Evolutionary conservation across 768 basidiomycete genomes (phyloP).

Genomic region (Termitomyces sp.): DNA sequence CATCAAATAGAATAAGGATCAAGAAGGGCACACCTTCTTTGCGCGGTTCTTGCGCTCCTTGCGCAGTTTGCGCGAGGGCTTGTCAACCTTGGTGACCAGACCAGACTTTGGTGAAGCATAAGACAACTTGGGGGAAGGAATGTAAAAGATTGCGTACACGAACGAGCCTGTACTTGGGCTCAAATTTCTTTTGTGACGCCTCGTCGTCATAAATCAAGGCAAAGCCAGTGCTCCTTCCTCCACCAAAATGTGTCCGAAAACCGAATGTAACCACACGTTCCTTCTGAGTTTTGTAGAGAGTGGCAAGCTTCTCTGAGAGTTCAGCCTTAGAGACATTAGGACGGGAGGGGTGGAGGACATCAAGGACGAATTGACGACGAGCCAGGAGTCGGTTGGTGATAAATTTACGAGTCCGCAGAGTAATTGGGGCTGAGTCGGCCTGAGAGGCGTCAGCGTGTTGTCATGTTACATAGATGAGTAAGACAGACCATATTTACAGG

Average conservation of each 20-base stretch:
- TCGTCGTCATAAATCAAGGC: slow-evolving; percentile 97
- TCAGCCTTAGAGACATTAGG: slow-evolving; percentile 92
- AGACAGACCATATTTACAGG: slow-evolving; percentile 17
- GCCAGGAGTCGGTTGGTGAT: slow-evolving; percentile 97
- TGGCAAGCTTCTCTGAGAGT: slow-evolving; percentile 87
- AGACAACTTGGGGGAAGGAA: neutral
- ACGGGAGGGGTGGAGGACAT: slow-evolving; percentile 93
- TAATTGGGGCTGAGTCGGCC: slow-evolving; percentile 82
- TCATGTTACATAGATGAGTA: slow-evolving; percentile 2
- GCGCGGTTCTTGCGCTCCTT: slow-evolving; percentile 99
- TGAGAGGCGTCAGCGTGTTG: slow-evolving; percentile 24
- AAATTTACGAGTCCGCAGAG: slow-evolving; percentile 98
- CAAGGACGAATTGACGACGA: slow-evolving; percentile 94
- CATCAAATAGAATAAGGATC: slow-evolving; percentile 1
- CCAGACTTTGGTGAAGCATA: slow-evolving; percentile 45
- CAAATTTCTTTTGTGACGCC: slow-evolving; percentile 92
- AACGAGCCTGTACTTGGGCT: slow-evolving; percentile 92
- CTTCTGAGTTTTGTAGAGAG: slow-evolving; percentile 91
- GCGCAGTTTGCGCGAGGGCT: slow-evolving; percentile 93
- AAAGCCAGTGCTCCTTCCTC: slow-evolving; percentile 95
- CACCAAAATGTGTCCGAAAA: slow-evolving; percentile 95
- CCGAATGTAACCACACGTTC: slow-evolving; percentile 90
- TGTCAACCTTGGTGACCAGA: slow-evolving; percentile 72
- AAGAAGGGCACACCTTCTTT: slow-evolving; percentile 71
- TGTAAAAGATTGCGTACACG: slow-evolving; percentile 56